These are phyloP conservation scores for Tricholoma matsutake DNA, from an alignment of 768 basidiomycete genomes.

Conservation along the genomic window DNA sequence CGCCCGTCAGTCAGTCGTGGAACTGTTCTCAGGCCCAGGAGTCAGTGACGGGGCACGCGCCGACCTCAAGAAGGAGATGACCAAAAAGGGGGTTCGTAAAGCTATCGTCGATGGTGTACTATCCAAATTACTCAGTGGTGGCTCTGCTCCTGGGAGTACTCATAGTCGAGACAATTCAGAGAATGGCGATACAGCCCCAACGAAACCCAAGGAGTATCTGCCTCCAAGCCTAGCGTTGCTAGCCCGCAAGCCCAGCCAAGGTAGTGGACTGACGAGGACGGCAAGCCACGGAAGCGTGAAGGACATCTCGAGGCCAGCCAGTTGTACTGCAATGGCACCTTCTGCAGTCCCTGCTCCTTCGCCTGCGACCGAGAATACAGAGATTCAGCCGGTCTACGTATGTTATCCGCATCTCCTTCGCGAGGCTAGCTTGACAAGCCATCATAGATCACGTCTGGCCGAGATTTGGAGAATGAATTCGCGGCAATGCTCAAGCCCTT, in stretches of 20 bases:
- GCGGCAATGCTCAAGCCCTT: slow-evolving; percentile 74
- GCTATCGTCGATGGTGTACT: slow-evolving; percentile 82
- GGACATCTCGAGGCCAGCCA: slow-evolving; percentile 53
- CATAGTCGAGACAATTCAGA: slow-evolving; percentile 60
- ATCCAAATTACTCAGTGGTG: slow-evolving; percentile 53
- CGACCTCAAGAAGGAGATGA: slow-evolving; percentile 90
- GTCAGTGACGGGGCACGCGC: slow-evolving; percentile 86
- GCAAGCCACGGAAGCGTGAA: slow-evolving; percentile 48
- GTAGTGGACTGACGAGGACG: slow-evolving; percentile 38
- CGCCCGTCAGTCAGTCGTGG: slow-evolving; percentile 75
- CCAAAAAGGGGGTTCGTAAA: slow-evolving; percentile 83
- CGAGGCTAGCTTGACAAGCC: background rate
- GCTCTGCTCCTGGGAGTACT: slow-evolving; percentile 34
- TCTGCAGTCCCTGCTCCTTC: slow-evolving; percentile 34
- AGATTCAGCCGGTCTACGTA: slow-evolving; percentile 69
- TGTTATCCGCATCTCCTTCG: slow-evolving; percentile 22
- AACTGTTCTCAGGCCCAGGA: slow-evolving; percentile 79
- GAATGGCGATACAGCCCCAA: slow-evolving; percentile 42
- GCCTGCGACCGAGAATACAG: slow-evolving; percentile 39
- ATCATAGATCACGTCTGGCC: slow-evolving; percentile 72
- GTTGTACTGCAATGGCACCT: slow-evolving; percentile 53
- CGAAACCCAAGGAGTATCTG: slow-evolving; percentile 56
- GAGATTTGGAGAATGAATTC: slow-evolving; percentile 87
- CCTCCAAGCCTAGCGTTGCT: slow-evolving; percentile 72
- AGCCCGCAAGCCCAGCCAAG: slow-evolving; percentile 46